Percentiles rank a stretch among this genome's conserved stretches.
These are phyloP conservation scores for grape (Vitis vinifera) DNA, from an alignment of 164 flowering plant species.

Conservation along the genomic window DNA sequence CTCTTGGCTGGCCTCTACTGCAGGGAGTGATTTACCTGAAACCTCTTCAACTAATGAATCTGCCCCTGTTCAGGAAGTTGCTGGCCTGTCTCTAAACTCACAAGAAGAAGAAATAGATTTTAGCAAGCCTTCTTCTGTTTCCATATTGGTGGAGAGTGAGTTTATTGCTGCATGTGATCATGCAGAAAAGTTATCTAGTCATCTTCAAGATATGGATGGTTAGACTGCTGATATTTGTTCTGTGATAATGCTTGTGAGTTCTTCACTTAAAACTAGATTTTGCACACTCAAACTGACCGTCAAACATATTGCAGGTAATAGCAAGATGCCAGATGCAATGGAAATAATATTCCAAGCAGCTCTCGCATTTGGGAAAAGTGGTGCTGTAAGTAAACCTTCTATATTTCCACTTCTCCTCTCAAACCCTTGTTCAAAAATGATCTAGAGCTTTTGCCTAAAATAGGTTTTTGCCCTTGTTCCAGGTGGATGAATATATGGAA, in stretches of 20 bases:
- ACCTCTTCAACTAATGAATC: constrained; percentile 21
- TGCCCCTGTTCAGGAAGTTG: constrained; percentile 6
- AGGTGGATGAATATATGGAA: constrained; percentile 53
- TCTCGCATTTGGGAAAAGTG: constrained; percentile 36
- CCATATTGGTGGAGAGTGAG: constrained; percentile 38
- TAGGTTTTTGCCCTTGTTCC: constrained; percentile 13
- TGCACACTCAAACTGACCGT: background rate
- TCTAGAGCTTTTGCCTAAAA: background rate
- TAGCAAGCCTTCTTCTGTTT: constrained; percentile 34
- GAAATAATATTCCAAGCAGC: constrained; percentile 46
- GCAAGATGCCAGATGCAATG: constrained; percentile 60
- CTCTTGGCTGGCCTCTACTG: constrained; percentile 31
- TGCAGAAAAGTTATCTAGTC: constrained; percentile 40
- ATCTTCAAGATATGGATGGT: constrained; percentile 40
- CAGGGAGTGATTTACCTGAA: constrained; percentile 11
- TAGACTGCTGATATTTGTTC: constrained; percentile 8
- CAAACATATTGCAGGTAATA: constrained; percentile 30
- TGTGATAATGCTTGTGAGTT: background rate
- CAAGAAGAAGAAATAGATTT: constrained; percentile 23
- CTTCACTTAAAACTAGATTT: background rate
- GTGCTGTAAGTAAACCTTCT: constrained; percentile 43
- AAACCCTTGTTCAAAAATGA: background rate
- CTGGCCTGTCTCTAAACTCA: constrained; percentile 6
- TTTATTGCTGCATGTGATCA: constrained; percentile 43
- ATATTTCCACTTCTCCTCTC: background rate